Evolutionary conservation across 2,329 filamentous ascomycete species (phyloP), one percentile per base, ranked within the genome.

Genomic region (Fusarium clavum): DNA sequence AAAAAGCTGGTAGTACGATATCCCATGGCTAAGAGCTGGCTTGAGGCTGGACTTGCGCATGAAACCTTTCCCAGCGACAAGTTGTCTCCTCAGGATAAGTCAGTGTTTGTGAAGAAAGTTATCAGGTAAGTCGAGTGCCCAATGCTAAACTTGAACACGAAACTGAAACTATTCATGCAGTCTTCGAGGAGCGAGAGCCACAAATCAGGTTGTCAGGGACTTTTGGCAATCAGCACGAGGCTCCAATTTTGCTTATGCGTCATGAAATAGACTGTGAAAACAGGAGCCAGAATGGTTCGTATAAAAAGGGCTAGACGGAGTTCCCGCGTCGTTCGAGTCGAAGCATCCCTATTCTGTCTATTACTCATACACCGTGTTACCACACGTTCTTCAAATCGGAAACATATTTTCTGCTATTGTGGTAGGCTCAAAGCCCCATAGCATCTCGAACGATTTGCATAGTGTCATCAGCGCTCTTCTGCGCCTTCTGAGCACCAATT

Each of bases 211-310:
- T 2, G 87, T 93, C 5, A 86, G 88, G 62, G 90, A 92, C 30
- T 94, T 94, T 75, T 94, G 91, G 89, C 80, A 92, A n/a, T 83
- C 85, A 4, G 90, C 90, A 66, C 83, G 91, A 65, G 87, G 87
- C 9, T 84, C 85, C 1, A 88, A 82, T 72, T 91, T 90, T 78
- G 82, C 87, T 11, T 91, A 90, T 78, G 85, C 82, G 51, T 89
- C 88, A 46, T 90, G 72, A 75, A 54, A 29, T 32, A 48, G 5
- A 11, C 12, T 22, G 13, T 12, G 16, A 30, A 20, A 45, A 46
- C 5, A 54, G 52, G 59, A 48, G 30, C 58, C 41, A 25, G 14
- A 32, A 16, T 24, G 25, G 16, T 55, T 16, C 24, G 34, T 55
- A 64, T 60, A 60, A 25, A 22, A 30, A 41, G 32, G 10, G 6